A percentile compares a stretch with the other conserved stretches of the same genome.
These are phyloP conservation scores for Hyphodiscus sp. DNA, from an alignment of 2,329 filamentous ascomycete genomes.

Conservation along the genomic window DNA sequence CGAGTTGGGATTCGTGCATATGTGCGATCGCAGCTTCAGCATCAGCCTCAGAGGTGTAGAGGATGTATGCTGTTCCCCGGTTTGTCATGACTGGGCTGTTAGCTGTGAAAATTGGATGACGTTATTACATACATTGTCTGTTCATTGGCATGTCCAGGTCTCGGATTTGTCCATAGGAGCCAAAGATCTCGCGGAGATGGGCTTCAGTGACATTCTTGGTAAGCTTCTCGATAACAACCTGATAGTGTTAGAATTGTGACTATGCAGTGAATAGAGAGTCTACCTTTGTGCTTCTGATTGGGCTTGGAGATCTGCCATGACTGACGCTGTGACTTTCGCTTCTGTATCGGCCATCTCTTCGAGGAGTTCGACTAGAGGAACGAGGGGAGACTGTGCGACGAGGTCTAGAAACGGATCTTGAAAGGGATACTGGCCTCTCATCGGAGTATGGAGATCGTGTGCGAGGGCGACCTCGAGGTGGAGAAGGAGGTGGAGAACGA, in stretches of 20 bases:
- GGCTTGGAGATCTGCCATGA: conserved; percentile 28
- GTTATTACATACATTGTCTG: conserved; percentile 58
- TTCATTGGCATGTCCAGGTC: conserved; percentile 90
- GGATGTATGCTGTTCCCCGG: conserved; percentile 86
- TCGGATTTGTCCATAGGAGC: conserved; percentile 75
- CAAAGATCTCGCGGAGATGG: conserved; percentile 89
- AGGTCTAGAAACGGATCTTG: conserved; percentile 22
- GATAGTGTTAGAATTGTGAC: conserved; percentile 13
- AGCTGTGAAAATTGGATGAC: conserved; percentile 12
- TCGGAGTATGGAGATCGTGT: conserved; percentile 28
- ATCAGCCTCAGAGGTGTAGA: conserved; percentile 69
- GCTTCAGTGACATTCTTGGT: conserved; percentile 90
- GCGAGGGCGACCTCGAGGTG: conserved; percentile 21
- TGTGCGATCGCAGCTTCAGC: conserved; percentile 86
- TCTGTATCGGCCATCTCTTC: conserved; percentile 26
- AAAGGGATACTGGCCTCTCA: conserved; percentile 10
- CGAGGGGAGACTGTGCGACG: conserved; percentile 28
- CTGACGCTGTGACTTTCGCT: conserved; percentile 28
- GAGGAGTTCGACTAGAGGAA: conserved; percentile 21
- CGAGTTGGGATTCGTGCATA: conserved; percentile 89
- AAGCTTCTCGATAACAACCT: conserved; percentile 95
- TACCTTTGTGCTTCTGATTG: conserved; percentile 48
- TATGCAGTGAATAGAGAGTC: background rate
- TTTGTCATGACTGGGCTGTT: conserved; percentile 68
- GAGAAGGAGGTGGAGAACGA: conserved; percentile 21